Percentiles rank a stretch among this genome's conserved stretches.
These are phyloP conservation scores for Sanghuangporus sanghuang DNA, from an alignment of 1,284 basidiomycete species.

Conservation along the genomic window DNA sequence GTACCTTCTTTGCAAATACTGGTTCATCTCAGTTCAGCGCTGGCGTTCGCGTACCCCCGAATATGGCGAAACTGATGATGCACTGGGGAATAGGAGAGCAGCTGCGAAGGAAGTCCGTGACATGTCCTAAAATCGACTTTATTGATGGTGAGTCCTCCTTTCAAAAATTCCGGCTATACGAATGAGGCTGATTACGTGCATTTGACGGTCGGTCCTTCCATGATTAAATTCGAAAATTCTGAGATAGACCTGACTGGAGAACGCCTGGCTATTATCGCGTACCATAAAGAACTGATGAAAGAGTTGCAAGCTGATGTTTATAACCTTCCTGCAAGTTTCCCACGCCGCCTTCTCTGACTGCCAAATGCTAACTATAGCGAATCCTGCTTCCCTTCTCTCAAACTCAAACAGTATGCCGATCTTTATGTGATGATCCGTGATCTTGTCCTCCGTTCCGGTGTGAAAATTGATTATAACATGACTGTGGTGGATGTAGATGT, in stretches of 20 bases:
- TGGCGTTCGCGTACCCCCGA: slow-evolving; percentile 29
- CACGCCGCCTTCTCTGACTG: not conserved
- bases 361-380: not conserved
- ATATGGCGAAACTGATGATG: slow-evolving; percentile 24
- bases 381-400: slow-evolving; percentile 1
- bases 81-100: slow-evolving; percentile 26
- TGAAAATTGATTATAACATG: slow-evolving; percentile 34
- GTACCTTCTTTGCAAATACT: not conserved
- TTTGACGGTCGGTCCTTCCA: not conserved
- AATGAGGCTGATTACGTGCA: not conserved
- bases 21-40: slow-evolving; percentile 4
- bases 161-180: not conserved
- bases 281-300: slow-evolving; percentile 14
- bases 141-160: not conserved
- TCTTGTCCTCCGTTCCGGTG: slow-evolving; percentile 40
- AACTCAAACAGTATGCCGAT: slow-evolving; percentile 37
- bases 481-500: slow-evolving; percentile 33
- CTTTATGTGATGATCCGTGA: slow-evolving; percentile 41
- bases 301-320: slow-evolving; percentile 14
- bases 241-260: slow-evolving; percentile 6
- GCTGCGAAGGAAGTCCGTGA: slow-evolving; percentile 14
- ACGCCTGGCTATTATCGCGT: not conserved
- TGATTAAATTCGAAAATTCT: not conserved
- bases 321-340: slow-evolving; percentile 7
- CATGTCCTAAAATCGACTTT: slow-evolving; percentile 6